Base-by-base conservation (phyloP, 192 early-diverging fungal species). In the Coemansia biformis region DNA sequence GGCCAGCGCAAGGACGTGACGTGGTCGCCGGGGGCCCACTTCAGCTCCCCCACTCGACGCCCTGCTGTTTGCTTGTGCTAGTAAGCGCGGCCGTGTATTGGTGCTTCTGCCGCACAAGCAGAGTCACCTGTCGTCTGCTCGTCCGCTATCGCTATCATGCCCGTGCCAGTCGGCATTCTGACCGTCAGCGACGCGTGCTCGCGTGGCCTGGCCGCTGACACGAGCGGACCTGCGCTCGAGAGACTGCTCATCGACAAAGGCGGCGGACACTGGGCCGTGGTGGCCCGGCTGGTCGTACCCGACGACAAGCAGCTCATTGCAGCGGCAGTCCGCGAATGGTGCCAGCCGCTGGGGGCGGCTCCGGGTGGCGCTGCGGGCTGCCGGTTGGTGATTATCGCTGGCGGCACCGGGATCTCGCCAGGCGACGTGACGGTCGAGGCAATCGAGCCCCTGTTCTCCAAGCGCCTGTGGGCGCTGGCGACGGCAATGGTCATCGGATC, bases 371-470 rank as follows among this genome's bases (percentile, higher is more conserved):
- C 26, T 3, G 13, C 5, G 32, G 14, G 0, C 39, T 69, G 85
- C 30, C 79, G 86, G 31, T 60, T 98, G n/a, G 61, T 95, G 11
- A 42, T 95, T 6, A 83, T 88, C 0, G 83, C 88, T 5, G 94
- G 94, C 4, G 95, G 95, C n/a, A 98, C 95, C 5, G 95, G 95
- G 1, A 83, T 98, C 47, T 83, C 86, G 13, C 64, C 81, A 24
- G 71, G 88, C 39, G 95, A 98, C 50, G 80, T 83, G 7, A 96
- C 95, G 2, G 87, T 92, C 3, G 91, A 91, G 71, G 91, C 91
- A 1, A 53, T 98, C 11, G 46, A 68, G 16, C 83, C 84, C n/a
- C 51, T 93, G 36, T 75, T 93, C 24, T 77, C 82, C 14, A 75
- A 81, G 50, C 48, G 55, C 4, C 82, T 90, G 1, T 80, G 85